These are phyloP conservation scores for Pseudogymnoascus sp. DNA, from an alignment of 2,329 filamentous ascomycete genomes.

Conservation along the genomic window DNA sequence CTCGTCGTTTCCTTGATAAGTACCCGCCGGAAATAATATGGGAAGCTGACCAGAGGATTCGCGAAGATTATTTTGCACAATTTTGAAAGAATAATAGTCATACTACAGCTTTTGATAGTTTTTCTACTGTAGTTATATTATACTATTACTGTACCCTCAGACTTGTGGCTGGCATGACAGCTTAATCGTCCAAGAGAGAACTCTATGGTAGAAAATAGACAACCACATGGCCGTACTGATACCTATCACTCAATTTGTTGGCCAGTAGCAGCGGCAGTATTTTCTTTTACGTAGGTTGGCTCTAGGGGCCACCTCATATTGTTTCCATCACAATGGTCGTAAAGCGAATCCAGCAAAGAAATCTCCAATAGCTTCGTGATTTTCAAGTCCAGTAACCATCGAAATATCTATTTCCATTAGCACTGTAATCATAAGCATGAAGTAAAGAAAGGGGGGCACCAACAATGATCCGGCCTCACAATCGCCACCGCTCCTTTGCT, in stretches of 20 bases:
- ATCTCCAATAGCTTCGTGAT: constrained; percentile 26
- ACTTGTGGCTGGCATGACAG: too few relatives aligned
- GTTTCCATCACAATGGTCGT: not conserved
- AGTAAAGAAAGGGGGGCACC: constrained; percentile 20
- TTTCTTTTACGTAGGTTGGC: not conserved
- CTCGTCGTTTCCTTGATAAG: not conserved
- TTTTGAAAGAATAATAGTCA: not conserved
- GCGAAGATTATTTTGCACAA: not conserved
- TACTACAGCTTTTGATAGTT: not conserved
- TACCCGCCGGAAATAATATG: not conserved
- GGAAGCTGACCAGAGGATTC: not conserved
- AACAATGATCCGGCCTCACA: constrained; percentile 54
- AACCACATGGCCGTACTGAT: too few relatives aligned
- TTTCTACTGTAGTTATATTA: not conserved
- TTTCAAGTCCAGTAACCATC: constrained; percentile 28
- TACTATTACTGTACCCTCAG: not conserved
- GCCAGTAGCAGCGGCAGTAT: not conserved
- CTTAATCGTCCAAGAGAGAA: too few relatives aligned
- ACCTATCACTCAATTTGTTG: too few relatives aligned
- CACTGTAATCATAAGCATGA: not conserved
- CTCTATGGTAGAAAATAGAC: too few relatives aligned
- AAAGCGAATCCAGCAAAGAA: constrained; percentile 30
- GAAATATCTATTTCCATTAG: constrained; percentile 29
- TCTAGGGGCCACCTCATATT: not conserved
- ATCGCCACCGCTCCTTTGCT: constrained; percentile 40